These are phyloP conservation scores for Przewalskia tangutica DNA, from an alignment of 257 asterid species.

Conservation along the genomic window DNA sequence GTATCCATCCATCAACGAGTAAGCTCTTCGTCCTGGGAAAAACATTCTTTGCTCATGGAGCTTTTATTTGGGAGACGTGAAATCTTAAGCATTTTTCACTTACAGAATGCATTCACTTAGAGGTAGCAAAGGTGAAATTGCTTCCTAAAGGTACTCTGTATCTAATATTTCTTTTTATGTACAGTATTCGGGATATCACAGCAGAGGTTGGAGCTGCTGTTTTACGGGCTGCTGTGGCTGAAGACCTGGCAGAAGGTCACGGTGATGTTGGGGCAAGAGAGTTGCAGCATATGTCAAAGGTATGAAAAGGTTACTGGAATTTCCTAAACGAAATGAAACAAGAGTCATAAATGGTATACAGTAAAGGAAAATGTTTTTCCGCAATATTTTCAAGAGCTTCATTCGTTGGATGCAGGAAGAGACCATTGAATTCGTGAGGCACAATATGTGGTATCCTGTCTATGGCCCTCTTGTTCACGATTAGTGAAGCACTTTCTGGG, in stretches of 20 bases:
- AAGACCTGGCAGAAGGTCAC: conserved; percentile 77
- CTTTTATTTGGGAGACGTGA: neutral
- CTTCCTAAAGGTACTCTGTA: neutral
- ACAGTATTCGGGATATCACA: conserved; percentile 87
- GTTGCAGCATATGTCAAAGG: conserved; percentile 67
- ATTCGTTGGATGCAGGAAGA: conserved; percentile 61
- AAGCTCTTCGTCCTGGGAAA: neutral
- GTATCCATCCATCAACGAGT: conserved; percentile 88
- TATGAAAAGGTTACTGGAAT: conserved; percentile 12
- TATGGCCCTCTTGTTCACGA: conserved; percentile 97
- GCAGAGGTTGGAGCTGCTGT: conserved; percentile 97
- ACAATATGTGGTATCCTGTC: conserved; percentile 85
- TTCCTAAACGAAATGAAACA: neutral
- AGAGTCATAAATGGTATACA: neutral
- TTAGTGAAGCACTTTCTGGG: conserved; percentile 32
- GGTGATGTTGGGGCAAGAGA: conserved; percentile 75
- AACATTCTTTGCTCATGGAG: neutral
- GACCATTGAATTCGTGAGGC: conserved; percentile 43
- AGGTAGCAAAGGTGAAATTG: neutral
- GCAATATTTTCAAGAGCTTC: neutral
- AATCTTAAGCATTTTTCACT: neutral
- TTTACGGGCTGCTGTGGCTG: conserved; percentile 64
- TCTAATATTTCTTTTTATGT: neutral
- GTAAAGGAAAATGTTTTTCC: neutral
- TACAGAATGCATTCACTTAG: neutral